These are phyloP conservation scores for Stipa capillata DNA, from an alignment of 176 grass and related monocot genomes.

Conservation along the genomic window DNA sequence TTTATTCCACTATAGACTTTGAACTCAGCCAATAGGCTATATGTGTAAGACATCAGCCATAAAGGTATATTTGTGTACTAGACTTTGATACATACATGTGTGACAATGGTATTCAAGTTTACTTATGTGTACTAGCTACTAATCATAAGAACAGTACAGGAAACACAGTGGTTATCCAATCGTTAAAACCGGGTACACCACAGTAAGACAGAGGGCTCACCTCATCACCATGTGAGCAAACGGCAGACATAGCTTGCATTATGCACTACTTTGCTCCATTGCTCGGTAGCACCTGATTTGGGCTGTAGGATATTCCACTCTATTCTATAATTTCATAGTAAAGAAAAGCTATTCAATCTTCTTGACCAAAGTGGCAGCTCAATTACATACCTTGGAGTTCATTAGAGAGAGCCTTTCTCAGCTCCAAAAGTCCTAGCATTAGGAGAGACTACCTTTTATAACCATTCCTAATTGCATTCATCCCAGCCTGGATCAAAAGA, in stretches of 20 bases:
- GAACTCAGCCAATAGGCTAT: too few species aligned
- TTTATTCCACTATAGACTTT: too few species aligned
- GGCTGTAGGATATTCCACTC: conserved; percentile 39
- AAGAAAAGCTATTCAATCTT: neutral
- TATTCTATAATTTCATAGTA: too few species aligned
- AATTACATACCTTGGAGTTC: conserved; percentile 25
- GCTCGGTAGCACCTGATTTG: conserved; percentile 57
- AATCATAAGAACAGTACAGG: too few species aligned
- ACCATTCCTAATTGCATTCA: conserved; percentile 60
- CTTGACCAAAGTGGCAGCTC: neutral
- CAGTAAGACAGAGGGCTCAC: conserved; percentile 18
- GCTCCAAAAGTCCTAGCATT: conserved; percentile 61
- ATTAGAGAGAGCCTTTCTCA: conserved; percentile 56
- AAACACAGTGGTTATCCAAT: too few species aligned
- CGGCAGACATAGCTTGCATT: conserved; percentile 46
- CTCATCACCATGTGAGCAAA: conserved; percentile 70
- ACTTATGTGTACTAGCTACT: too few species aligned
- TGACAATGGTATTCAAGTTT: too few species aligned
- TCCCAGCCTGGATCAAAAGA: conserved; percentile 44
- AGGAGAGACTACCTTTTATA: conserved; percentile 60
- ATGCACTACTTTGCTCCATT: conserved; percentile 59
- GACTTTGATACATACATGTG: too few species aligned
- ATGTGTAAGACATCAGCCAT: too few species aligned
- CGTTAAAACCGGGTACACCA: too few species aligned
- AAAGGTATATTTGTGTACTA: too few species aligned